Percentiles rank a stretch among this genome's conserved stretches.
Conservation (phyloP, 2,329 filamentous ascomycete genomes). For the Thielaviopsis ethacetica region DNA sequence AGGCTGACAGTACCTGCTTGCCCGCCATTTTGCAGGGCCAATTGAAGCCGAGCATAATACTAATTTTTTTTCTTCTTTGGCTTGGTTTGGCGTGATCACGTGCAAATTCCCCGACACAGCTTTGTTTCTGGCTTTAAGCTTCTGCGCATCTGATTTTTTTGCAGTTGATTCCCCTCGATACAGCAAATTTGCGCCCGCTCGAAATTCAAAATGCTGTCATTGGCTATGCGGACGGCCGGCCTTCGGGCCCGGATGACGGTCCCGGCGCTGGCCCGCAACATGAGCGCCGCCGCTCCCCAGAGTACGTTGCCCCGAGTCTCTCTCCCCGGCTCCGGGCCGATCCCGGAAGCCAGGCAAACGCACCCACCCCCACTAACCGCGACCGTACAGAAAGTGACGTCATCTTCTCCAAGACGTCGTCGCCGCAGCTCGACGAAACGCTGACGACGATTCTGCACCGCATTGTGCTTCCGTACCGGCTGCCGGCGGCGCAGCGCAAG, state of each 20-base stretch:
- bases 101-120: background rate
- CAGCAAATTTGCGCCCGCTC: background rate
- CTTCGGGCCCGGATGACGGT: background rate
- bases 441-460: conserved; percentile 38
- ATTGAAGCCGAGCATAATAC: background rate
- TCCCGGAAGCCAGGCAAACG: background rate
- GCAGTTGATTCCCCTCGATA: background rate
- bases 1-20: background rate
- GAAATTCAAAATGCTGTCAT: background rate
- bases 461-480: conserved; percentile 45
- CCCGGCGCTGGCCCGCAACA: background rate
- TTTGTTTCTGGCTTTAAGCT: background rate
- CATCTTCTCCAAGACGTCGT: conserved; percentile 35
- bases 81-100: conserved; percentile 1
- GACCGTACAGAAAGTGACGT: conserved; percentile 15
- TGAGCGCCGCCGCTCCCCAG: conserved; percentile 3
- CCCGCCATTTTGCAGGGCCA: background rate
- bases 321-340: background rate
- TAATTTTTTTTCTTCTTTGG: background rate
- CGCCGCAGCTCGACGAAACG: conserved; percentile 33
- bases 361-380: background rate
- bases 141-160: background rate
- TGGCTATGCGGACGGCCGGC: conserved; percentile 2
- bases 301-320: background rate
- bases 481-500: conserved; percentile 35